Percentiles rank a stretch among this genome's conserved stretches.
Evolutionary conservation across 768 basidiomycete genomes (phyloP).

Genomic region (Sporobolomyces roseus): DNA sequence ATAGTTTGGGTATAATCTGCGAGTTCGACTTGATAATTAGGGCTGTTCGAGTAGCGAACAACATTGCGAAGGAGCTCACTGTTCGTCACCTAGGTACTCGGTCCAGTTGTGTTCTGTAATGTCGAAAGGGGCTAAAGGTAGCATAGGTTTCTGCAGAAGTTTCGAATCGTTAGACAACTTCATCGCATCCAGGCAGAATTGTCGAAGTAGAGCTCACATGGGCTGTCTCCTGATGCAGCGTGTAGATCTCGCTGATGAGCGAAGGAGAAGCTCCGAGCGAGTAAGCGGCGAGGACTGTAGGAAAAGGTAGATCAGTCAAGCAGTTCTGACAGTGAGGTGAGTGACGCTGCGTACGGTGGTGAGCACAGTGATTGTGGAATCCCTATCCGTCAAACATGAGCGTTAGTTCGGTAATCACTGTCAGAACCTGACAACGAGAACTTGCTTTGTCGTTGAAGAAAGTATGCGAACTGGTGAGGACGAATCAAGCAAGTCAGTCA

Average conservation of each 20-base stretch:
- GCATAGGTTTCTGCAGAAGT: slow-evolving; percentile 43
- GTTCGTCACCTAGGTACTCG: slow-evolving; percentile 32
- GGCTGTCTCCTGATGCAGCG: slow-evolving; percentile 18
- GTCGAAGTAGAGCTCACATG: slow-evolving; percentile 1
- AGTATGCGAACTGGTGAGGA: slow-evolving; percentile 15
- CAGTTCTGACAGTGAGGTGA: too few relatives aligned
- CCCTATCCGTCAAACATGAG: background rate
- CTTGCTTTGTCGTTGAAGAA: slow-evolving; percentile 36
- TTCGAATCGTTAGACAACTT: too few relatives aligned
- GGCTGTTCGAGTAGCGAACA: background rate
- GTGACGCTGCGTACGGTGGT: slow-evolving; percentile 18
- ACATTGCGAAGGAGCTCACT: slow-evolving; percentile 3
- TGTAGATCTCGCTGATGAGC: slow-evolving; percentile 28
- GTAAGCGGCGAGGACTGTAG: slow-evolving; percentile 36
- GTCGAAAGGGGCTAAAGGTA: slow-evolving; percentile 16
- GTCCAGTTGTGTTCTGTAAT: slow-evolving; percentile 38
- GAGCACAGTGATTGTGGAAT: slow-evolving; percentile 41
- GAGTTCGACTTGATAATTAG: background rate
- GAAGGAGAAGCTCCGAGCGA: slow-evolving; percentile 25
- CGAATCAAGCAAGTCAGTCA: background rate
- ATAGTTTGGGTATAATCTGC: slow-evolving; percentile 44
- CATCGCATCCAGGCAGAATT: too few relatives aligned
- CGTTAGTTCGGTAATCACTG: background rate
- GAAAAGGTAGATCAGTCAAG: too few relatives aligned
- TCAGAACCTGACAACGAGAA: background rate